phyloP scores from a whole-genome alignment of 169 alveolate genomes.

The Haemoproteus tartakovskyi region DNA sequence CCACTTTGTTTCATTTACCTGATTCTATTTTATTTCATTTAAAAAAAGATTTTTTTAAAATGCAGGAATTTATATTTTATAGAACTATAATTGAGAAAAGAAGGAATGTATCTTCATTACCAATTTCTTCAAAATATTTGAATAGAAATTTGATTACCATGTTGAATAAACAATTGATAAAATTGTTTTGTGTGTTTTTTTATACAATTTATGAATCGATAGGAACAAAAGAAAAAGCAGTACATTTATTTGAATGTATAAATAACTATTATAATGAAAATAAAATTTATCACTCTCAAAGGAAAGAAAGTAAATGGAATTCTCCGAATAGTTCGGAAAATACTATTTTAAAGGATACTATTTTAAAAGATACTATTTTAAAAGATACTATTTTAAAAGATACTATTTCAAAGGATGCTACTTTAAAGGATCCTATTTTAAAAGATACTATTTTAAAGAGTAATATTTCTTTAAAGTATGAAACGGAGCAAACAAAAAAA shows the following conservation, averaged over 20 bases:
- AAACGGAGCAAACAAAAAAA: no score
- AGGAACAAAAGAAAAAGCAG: not conserved
- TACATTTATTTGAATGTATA: conserved; percentile 19
- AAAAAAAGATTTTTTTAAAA: conserved; percentile 4
- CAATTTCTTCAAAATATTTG: conserved; percentile 11
- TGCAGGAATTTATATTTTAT: conserved; percentile 17
- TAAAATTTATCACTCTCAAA: not conserved
- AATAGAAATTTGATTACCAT: conserved; percentile 8
- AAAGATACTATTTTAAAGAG: no score
- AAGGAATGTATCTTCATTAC: not conserved
- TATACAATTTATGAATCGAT: not conserved
- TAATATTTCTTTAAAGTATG: no score
- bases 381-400: no score
- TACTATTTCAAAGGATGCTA: no score
- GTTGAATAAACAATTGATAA: conserved; percentile 28
- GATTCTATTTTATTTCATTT: not conserved
- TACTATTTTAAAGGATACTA: no score
- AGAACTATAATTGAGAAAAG: conserved; percentile 46
- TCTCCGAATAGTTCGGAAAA: not conserved
- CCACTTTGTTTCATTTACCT: conserved; percentile 4
- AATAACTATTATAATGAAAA: conserved; percentile 29
- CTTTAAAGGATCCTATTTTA: no score
- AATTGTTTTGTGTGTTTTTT: conserved; percentile 19
- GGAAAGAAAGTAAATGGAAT: not conserved
- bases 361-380: no score